Evolutionary conservation across 352 stramenopile species (phyloP), one percentile per base, ranked within the genome.

Genomic region (Phytophthora rubi): DNA sequence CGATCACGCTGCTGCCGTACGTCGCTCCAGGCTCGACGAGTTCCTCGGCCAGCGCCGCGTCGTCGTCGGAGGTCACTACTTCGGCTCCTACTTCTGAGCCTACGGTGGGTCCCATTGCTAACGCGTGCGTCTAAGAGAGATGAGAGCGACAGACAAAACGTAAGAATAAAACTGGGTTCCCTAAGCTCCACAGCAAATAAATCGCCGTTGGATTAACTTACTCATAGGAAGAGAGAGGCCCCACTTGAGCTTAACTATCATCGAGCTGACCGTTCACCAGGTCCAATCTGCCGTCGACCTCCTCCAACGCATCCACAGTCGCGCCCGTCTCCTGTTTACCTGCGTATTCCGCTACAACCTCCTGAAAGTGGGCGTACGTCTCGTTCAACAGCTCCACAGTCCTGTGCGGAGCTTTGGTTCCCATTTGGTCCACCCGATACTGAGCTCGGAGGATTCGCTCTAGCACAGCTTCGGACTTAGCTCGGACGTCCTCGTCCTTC

Each of bases 1-100:
- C 82, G 7, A 81, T 90, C 60, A 81, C 79, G 62, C 79, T 90
- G 28, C 39, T 79, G 15, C 66, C 59, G 30, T 90, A 89, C 65
- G 58, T 79, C 37, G 71, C 79, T 0, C 70, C 70, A 10, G 62
- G 53, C 10, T 62, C 79, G 7, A 30, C 47, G 1, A 66, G 57
- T 35, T 52, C 54, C 5, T 53, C 16, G 42, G 5, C n/a, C 42
- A 49, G 42, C n/a, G 15, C 16, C n/a, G 42, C 16, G 13, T 47
- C 39, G 13, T 47, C 39, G 13, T 57, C 62, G 49, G 33, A 15
- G 28, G 33, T 26, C 6, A 13, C 64, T 6, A 51, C 66, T 23
- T 39, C 53, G 3, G 62, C 54, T 8, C 54, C 54, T 23, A 74
- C 61, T 5, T 61, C 61, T 16, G 42, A 45, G 3, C 59, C 58